Percentiles rank a stretch among this genome's conserved stretches.
Evolutionary conservation across 2,329 filamentous ascomycete species (phyloP).

Genomic region (Botryotinia calthae): DNA sequence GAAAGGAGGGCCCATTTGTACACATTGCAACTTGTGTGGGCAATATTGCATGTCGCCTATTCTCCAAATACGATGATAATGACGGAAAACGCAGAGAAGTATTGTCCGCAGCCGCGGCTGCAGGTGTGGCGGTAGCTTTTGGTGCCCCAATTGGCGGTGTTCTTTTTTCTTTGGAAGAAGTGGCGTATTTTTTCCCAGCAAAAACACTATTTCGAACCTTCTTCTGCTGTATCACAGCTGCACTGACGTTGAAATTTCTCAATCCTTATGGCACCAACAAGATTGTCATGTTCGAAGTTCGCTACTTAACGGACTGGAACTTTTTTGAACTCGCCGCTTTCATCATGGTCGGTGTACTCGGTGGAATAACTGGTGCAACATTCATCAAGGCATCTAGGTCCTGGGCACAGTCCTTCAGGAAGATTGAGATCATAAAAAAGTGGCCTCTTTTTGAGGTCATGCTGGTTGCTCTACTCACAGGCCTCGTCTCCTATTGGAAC

Average conservation of each 20-base stretch:
- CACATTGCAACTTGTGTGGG: slow-evolving; percentile 94
- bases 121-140: slow-evolving; percentile 91
- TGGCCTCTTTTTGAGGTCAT: slow-evolving; percentile 85
- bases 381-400: slow-evolving; percentile 94
- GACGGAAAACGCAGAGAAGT: slow-evolving; percentile 93
- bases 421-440: slow-evolving; percentile 74
- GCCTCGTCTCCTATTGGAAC: slow-evolving; percentile 90
- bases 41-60: slow-evolving; percentile 92
- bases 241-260: slow-evolving; percentile 87
- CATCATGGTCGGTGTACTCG: slow-evolving; percentile 79
- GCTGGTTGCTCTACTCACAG: slow-evolving; percentile 81
- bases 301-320: slow-evolving; percentile 87
- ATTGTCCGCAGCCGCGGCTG: slow-evolving; percentile 86
- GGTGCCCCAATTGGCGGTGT: slow-evolving; percentile 88
- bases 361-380: slow-evolving; percentile 79
- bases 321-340: slow-evolving; percentile 88
- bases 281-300: slow-evolving; percentile 93
- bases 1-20: slow-evolving; percentile 93
- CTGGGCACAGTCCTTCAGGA: slow-evolving; percentile 88
- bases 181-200: slow-evolving; percentile 94
- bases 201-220: slow-evolving; percentile 98
- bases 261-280: slow-evolving; percentile 96
- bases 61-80: slow-evolving; percentile 88
- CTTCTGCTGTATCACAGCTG: slow-evolving; percentile 94
- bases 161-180: slow-evolving; percentile 90